A percentile compares a stretch with the other conserved stretches of the same genome.
These are phyloP conservation scores for Hanseniaspora guilliermondii DNA, from an alignment of 805 yeast species.

Conservation along the genomic window DNA sequence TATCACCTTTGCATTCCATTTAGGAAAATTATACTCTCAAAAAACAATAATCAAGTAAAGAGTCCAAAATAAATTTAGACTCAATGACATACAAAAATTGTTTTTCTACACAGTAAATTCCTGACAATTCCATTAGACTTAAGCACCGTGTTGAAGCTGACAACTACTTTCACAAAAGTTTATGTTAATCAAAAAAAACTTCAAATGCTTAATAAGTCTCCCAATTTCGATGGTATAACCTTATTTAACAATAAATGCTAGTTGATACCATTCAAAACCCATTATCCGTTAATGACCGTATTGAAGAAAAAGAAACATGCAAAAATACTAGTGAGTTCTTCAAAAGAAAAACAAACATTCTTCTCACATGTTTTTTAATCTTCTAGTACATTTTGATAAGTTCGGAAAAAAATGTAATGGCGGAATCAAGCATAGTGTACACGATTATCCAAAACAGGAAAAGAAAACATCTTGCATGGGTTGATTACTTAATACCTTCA, in stretches of 20 bases:
- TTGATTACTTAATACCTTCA: neutral
- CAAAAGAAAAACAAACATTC: neutral
- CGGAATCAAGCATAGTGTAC: constrained; percentile 14
- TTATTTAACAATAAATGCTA: constrained; percentile 13
- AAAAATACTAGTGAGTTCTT: constrained; percentile 1
- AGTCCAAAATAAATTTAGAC: neutral
- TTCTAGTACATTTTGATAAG: constrained; percentile 13
- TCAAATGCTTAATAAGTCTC: constrained; percentile 4
- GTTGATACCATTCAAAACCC: constrained; percentile 14
- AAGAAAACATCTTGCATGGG: neutral
- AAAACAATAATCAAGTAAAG: constrained; percentile 13
- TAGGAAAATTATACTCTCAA: constrained; percentile 5
- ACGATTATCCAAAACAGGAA: neutral
- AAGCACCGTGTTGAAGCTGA: constrained; percentile 6
- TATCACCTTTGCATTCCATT: constrained; percentile 14
- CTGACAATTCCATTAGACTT: constrained; percentile 11
- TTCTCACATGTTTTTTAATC: neutral
- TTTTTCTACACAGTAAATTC: constrained; percentile 2
- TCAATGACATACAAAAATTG: constrained; percentile 14
- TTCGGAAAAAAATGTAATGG: constrained; percentile 12
- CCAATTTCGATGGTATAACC: constrained; percentile 13
- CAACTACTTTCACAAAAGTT: constrained; percentile 12
- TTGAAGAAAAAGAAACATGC: neutral
- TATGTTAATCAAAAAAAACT: constrained; percentile 6
- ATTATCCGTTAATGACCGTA: constrained; percentile 13